Conservation (phyloP, 495 filamentous ascomycete genomes). For the Penicillium taxi region DNA sequence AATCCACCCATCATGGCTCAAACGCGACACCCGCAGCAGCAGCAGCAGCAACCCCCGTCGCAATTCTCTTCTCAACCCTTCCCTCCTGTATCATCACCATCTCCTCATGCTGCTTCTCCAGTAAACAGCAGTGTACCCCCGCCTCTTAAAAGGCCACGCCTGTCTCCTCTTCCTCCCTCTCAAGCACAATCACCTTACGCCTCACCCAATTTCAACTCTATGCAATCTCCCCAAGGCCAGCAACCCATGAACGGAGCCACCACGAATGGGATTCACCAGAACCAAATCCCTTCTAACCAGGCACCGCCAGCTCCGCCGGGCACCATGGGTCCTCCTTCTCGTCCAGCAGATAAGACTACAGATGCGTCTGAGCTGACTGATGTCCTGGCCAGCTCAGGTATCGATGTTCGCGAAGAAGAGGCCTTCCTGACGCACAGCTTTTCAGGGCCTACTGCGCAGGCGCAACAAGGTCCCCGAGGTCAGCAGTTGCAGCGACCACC, state of each 20-base stretch:
- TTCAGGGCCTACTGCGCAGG: slow-evolving; percentile 39
- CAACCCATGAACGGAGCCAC: slow-evolving; percentile 27
- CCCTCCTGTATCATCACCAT: slow-evolving; percentile 46
- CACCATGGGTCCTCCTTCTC: slow-evolving; percentile 75
- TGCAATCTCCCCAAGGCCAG: slow-evolving; percentile 34
- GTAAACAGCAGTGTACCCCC: slow-evolving; percentile 37
- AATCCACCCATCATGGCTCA: slow-evolving; percentile 53
- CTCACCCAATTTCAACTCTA: slow-evolving; percentile 40
- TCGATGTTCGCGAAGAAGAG: slow-evolving; percentile 79
- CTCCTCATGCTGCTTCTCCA: slow-evolving; percentile 37
- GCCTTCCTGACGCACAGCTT: slow-evolving; percentile 57
- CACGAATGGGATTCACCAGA: too few species aligned
- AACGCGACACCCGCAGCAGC: slow-evolving; percentile 38
- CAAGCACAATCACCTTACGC: slow-evolving; percentile 28
- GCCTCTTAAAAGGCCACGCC: slow-evolving; percentile 58
- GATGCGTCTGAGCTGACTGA: slow-evolving; percentile 70
- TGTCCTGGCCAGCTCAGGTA: slow-evolving; percentile 67
- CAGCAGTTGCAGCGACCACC: slow-evolving; percentile 32
- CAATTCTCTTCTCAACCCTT: slow-evolving; percentile 46
- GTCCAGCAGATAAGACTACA: slow-evolving; percentile 56
- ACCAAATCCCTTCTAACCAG: slow-evolving; percentile 25
- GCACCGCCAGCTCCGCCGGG: slow-evolving; percentile 38
- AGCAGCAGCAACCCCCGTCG: slow-evolving; percentile 29
- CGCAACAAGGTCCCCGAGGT: slow-evolving; percentile 36
- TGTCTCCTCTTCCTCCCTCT: slow-evolving; percentile 56